Percentiles rank a stretch among this genome's conserved stretches.
phyloP scores from a whole-genome alignment of 164 flowering plant genomes.

The Piper betle region DNA sequence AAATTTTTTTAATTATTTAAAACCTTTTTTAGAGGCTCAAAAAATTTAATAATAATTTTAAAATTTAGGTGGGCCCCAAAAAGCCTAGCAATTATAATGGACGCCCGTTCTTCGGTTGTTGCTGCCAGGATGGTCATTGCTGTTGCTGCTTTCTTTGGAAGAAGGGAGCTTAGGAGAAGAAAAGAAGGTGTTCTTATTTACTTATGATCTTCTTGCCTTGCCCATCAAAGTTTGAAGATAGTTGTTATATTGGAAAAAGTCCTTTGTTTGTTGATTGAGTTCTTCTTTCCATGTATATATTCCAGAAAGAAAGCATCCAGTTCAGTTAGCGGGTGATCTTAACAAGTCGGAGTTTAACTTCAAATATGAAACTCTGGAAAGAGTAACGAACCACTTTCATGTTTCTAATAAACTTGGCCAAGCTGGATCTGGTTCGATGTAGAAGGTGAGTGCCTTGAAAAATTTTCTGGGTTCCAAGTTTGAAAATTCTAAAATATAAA shows the following conservation, averaged over 20 bases:
- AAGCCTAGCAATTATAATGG: conserved; percentile 30
- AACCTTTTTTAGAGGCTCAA: too few species aligned
- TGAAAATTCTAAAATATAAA: too few species aligned
- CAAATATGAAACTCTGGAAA: conserved; percentile 61
- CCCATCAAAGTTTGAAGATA: background rate
- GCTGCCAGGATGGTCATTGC: conserved; percentile 28
- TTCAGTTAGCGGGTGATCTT: conserved; percentile 24
- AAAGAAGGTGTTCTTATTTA: conserved; percentile 26
- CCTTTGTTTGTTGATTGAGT: background rate
- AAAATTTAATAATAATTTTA: too few species aligned
- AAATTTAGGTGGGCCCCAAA: conserved; percentile 6
- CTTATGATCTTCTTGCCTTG: background rate
- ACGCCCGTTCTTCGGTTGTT: conserved; percentile 25
- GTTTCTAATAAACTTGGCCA: conserved; percentile 58
- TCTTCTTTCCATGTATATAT: background rate
- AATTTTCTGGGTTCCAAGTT: background rate
- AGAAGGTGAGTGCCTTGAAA: conserved; percentile 27
- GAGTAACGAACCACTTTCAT: conserved; percentile 56
- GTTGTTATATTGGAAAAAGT: background rate
- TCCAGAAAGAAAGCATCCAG: conserved; percentile 57
- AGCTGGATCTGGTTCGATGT: conserved; percentile 79
- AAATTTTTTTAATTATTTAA: too few species aligned
- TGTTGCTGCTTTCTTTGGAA: conserved; percentile 20
- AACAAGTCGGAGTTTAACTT: conserved; percentile 52
- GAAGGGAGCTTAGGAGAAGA: conserved; percentile 23